Percentiles rank a stretch among this genome's conserved stretches.
Evolutionary conservation across 2,329 filamentous ascomycete genomes (phyloP).

Genomic region (Botrytis squamosa): DNA sequence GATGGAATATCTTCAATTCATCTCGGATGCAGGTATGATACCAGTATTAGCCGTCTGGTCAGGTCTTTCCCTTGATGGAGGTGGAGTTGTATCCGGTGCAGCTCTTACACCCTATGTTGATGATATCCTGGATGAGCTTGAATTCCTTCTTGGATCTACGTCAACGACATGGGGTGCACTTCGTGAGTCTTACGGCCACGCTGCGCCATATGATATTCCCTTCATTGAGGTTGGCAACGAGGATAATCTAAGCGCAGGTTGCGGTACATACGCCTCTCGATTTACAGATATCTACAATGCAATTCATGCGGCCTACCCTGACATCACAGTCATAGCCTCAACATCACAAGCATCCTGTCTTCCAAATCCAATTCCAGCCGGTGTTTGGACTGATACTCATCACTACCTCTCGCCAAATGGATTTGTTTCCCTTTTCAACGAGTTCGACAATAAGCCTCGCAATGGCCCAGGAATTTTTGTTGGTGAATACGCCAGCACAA

Average conservation of each 20-base stretch:
- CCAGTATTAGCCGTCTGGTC: slow-evolving; percentile 49
- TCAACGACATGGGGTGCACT: slow-evolving; percentile 46
- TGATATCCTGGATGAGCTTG: slow-evolving; percentile 50
- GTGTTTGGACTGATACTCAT: slow-evolving; percentile 26
- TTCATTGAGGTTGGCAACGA: slow-evolving; percentile 44
- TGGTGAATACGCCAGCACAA: slow-evolving; percentile 28
- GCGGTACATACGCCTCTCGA: slow-evolving; percentile 41
- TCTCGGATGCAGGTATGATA: slow-evolving; percentile 47
- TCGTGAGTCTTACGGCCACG: slow-evolving; percentile 48
- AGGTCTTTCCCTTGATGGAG: slow-evolving; percentile 43
- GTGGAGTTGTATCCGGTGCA: slow-evolving; percentile 42
- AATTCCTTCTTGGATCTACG: slow-evolving; percentile 49
- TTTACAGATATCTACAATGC: slow-evolving; percentile 50
- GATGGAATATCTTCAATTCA: slow-evolving; percentile 39
- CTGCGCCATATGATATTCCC: slow-evolving; percentile 49
- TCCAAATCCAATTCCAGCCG: slow-evolving; percentile 20
- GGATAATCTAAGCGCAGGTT: slow-evolving; percentile 46
- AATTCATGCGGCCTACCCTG: slow-evolving; percentile 40
- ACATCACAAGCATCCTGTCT: slow-evolving; percentile 22
- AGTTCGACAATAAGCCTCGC: slow-evolving; percentile 23
- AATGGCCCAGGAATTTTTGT: slow-evolving; percentile 22
- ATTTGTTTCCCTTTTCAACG: slow-evolving; percentile 24
- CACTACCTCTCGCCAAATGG: slow-evolving; percentile 20
- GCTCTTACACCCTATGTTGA: slow-evolving; percentile 47
- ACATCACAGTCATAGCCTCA: slow-evolving; percentile 45